These are phyloP conservation scores for Dioszegia crocea DNA, from an alignment of 768 basidiomycete species.

Conservation along the genomic window DNA sequence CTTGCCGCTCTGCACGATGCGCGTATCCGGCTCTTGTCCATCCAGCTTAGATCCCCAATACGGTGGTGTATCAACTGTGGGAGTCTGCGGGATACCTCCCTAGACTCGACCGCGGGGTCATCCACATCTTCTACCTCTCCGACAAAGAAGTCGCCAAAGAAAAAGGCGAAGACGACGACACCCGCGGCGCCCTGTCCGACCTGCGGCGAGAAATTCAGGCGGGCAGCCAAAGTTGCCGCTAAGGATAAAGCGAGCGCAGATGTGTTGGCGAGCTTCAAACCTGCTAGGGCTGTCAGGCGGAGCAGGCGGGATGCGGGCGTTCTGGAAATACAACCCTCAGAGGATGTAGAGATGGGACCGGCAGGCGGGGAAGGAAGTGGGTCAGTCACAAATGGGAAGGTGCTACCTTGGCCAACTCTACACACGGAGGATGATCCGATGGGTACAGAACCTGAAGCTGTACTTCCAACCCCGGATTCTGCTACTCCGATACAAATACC, in stretches of 20 bases:
- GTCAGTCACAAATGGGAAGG: no score
- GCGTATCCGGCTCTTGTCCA: conserved; percentile 19
- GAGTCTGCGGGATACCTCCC: conserved; percentile 3
- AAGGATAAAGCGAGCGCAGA: conserved; percentile 6
- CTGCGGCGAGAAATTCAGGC: conserved; percentile 23
- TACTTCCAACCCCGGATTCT: neutral
- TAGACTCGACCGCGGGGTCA: no score
- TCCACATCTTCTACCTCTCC: neutral
- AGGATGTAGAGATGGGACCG: neutral
- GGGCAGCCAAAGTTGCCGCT: neutral
- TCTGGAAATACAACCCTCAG: neutral
- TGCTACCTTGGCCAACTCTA: neutral
- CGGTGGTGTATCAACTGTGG: conserved; percentile 37
- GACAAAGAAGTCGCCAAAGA: neutral
- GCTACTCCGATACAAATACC: no score
- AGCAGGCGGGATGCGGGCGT: neutral
- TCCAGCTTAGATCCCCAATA: neutral
- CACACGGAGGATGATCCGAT: conserved; percentile 2
- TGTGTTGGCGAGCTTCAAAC: conserved; percentile 10
- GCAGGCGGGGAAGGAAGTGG: no score
- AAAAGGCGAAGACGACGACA: neutral
- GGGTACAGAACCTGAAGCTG: neutral
- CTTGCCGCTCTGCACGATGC: conserved; percentile 39
- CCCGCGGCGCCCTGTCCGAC: conserved; percentile 7
- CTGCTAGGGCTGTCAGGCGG: conserved; percentile 19